A percentile compares a stretch with the other conserved stretches of the same genome.
Conservation (phyloP, 306 rosid species). For the Rubus parviflorus region DNA sequence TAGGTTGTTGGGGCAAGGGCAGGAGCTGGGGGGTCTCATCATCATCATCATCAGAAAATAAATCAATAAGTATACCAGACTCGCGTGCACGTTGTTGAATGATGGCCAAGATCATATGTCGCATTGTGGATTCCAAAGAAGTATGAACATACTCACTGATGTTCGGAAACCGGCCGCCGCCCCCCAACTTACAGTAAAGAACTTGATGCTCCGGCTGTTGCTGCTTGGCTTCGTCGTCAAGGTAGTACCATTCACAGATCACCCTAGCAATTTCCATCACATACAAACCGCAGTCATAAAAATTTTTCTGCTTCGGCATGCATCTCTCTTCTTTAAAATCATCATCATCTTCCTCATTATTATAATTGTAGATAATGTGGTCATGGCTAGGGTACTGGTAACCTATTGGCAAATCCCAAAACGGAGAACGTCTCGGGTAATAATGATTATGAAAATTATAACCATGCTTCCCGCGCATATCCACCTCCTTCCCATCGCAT, state of each 20-base stretch:
- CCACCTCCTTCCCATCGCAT: not conserved
- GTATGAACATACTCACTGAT: not conserved
- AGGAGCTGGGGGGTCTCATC: too few relatives aligned
- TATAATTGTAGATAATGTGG: too few relatives aligned
- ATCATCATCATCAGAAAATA: not conserved
- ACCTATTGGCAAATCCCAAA: too few relatives aligned
- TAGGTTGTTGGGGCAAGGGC: too few relatives aligned
- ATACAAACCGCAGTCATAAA: not conserved
- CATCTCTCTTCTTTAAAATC: not conserved
- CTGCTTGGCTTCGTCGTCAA: not conserved
- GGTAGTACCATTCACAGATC: slow-evolving; percentile 5
- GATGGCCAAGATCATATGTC: not conserved
- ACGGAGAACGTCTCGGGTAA: too few relatives aligned
- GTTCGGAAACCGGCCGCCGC: not conserved
- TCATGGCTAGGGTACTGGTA: too few relatives aligned
- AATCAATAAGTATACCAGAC: not conserved
- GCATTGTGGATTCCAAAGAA: slow-evolving; percentile 5
- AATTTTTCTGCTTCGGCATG: slow-evolving; percentile 1
- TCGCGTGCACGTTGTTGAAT: not conserved
- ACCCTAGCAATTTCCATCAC: not conserved
- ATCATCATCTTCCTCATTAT: not conserved
- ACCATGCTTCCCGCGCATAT: too few relatives aligned
- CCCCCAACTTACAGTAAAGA: not conserved
- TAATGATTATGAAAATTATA: too few relatives aligned
- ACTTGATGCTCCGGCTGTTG: not conserved